These are phyloP conservation scores for Tillandsia leiboldiana DNA, from an alignment of 176 grass and related monocot genomes.

Conservation along the genomic window DNA sequence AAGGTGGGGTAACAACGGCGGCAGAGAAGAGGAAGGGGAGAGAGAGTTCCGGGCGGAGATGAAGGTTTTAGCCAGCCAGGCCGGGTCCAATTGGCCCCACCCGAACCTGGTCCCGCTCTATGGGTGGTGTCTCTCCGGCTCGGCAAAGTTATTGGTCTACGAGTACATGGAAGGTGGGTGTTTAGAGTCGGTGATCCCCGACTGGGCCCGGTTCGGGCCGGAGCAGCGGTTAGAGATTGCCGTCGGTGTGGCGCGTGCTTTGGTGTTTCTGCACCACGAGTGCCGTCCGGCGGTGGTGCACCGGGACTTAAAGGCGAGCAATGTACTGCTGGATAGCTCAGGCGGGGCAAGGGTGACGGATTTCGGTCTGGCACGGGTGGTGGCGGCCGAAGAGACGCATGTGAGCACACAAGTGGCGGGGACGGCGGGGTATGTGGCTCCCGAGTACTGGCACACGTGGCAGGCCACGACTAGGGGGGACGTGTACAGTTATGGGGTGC, in stretches of 20 bases:
- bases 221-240: conserved; percentile 39
- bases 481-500: conserved; percentile 87
- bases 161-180: conserved; percentile 80
- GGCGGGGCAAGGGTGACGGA: conserved; percentile 67
- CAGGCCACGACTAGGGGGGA: conserved; percentile 78
- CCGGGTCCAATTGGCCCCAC: conserved; percentile 54
- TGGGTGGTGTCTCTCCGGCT: conserved; percentile 77
- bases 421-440: conserved; percentile 94
- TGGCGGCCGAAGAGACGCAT: conserved; percentile 60
- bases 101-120: conserved; percentile 77
- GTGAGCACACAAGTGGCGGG: conserved; percentile 90
- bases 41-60: conserved; percentile 91
- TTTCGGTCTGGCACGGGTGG: conserved; percentile 71
- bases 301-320: conserved; percentile 94
- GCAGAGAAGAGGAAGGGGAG: conserved; percentile 35
- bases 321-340: conserved; percentile 54
- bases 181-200: conserved; percentile 47
- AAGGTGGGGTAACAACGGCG: conserved; percentile 25
- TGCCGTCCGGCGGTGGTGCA: conserved; percentile 81
- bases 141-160: conserved; percentile 73
- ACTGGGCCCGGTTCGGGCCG: conserved; percentile 32
- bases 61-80: conserved; percentile 56
- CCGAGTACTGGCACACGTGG: conserved; percentile 82
- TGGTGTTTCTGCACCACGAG: conserved; percentile 81
- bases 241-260: conserved; percentile 51